Percentiles rank a stretch among this genome's conserved stretches.
Conservation (phyloP, 1,284 basidiomycete genomes). For the Ceratobasidium papillatum region DNA sequence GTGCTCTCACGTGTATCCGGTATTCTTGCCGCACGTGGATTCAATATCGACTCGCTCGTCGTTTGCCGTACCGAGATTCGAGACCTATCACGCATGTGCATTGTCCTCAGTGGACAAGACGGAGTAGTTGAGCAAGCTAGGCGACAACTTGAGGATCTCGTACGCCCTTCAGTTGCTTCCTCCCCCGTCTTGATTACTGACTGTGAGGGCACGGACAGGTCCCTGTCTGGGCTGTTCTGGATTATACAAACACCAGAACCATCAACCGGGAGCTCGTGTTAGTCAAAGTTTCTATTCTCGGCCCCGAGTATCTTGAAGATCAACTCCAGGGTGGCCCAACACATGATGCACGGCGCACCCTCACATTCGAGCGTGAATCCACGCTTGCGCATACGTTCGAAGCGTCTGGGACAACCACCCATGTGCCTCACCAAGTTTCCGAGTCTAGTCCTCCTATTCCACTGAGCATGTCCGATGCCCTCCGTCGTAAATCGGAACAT, state of each 20-base stretch:
- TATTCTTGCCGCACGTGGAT: conserved; percentile 95
- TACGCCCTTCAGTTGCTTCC: conserved; percentile 55
- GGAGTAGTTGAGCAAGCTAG: conserved; percentile 97
- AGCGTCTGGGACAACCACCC: conserved; percentile 57
- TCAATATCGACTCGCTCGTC: conserved; percentile 99
- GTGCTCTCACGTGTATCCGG: conserved; percentile 98
- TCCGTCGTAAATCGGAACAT: conserved; percentile 90
- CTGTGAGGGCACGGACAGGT: conserved; percentile 63
- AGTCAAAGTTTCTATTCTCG: conserved; percentile 94
- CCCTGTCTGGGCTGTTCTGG: conserved; percentile 96
- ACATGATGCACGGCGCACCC: conserved; percentile 67
- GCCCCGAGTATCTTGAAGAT: conserved; percentile 95
- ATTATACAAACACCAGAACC: conserved; percentile 91
- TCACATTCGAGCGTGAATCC: conserved; percentile 70
- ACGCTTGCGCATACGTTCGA: conserved; percentile 80
- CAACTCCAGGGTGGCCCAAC: conserved; percentile 85
- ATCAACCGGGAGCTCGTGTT: conserved; percentile 90
- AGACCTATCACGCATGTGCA: conserved; percentile 98
- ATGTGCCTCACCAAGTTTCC: conserved; percentile 47
- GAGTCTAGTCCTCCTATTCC: conserved; percentile 58
- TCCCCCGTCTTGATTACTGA: neutral
- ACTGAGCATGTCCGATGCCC: conserved; percentile 80
- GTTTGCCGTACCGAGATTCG: conserved; percentile 98
- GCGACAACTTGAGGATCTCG: conserved; percentile 92
- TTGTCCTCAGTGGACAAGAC: conserved; percentile 96